Base-by-base conservation (phyloP, 345 rosid genomes). In the Gossypium sturtianum region DNA sequence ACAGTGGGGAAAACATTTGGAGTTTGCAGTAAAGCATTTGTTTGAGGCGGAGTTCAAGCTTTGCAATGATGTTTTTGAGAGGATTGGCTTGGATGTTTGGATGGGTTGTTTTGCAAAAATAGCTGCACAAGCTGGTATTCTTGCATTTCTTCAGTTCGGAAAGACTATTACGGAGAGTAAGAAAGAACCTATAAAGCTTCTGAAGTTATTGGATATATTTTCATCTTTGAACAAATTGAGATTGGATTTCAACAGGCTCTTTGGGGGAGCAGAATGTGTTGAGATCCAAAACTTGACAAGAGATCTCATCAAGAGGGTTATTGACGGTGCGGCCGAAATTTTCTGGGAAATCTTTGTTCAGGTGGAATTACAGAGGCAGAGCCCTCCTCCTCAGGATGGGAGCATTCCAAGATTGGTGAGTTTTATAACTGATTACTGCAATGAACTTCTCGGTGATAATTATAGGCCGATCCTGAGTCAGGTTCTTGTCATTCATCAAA, bases 1-100 rank as follows among this genome's bases (percentile, higher is more conserved):
- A 10, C 93, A 89, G 72, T 96, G 99, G 99, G 98, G 98, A 29
- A 91, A 79, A 75, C 98, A 96, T 91, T 84, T 96, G 81, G 99
- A 93, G 87, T 96, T 96, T 85, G 99, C 99, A 0, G 99, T 96
- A 66, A 96, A 96, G 83, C 97, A 93, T 85, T 81, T 96, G 82
- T 90, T 96, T 51, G 99, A 96, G 83, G 99, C 94, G 1, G 99
- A 96, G 80, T 93, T 86, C 82, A 90, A 88, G 80, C 93, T 96
- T 69, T 93, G 99, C 65, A 91, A 84, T 47, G 98, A 96, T 79
- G 98, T 96, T 38, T 96, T 96, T 79, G 99, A 96, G 86, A 88
- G 90, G 80, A 72, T 89, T 25, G 97, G 98, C 25, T 45, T 75
- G 73, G 97, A 93, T 80, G 92, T 87, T 61, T 96, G 99, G 97